These are phyloP conservation scores for Botrytis cinerea DNA, from an alignment of 2,329 filamentous ascomycete species.

Conservation along the genomic window DNA sequence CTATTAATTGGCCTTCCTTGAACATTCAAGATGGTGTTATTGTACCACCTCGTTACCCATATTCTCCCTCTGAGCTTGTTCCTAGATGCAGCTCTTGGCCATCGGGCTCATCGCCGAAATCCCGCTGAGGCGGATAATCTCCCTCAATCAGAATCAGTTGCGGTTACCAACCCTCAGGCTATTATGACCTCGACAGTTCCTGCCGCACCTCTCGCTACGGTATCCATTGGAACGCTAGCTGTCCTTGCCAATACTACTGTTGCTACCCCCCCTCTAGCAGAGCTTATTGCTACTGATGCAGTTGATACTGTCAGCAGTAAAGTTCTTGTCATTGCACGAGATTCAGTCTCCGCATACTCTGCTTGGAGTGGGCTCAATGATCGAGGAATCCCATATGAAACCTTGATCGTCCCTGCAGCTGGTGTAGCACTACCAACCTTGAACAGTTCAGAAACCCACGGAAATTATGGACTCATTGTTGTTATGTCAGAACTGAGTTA, in stretches of 20 bases:
- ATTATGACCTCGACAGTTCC: constrained; percentile 16
- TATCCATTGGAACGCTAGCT: not conserved
- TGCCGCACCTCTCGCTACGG: constrained; percentile 15
- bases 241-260: constrained; percentile 24
- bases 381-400: constrained; percentile 61
- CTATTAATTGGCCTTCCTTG: not conserved
- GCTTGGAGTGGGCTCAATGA: constrained; percentile 57
- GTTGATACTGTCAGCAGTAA: constrained; percentile 44
- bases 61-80: constrained; percentile 21
- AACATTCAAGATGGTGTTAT: constrained; percentile 9
- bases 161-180: constrained; percentile 18
- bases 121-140: not conserved
- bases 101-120: constrained; percentile 19
- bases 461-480: constrained; percentile 59
- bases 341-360: constrained; percentile 50
- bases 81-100: constrained; percentile 21
- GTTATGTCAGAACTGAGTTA: constrained; percentile 37
- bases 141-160: constrained; percentile 20
- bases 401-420: constrained; percentile 53
- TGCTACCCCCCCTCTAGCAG: constrained; percentile 3
- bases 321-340: constrained; percentile 57
- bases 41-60: constrained; percentile 18
- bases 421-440: constrained; percentile 54
- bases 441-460: constrained; percentile 48
- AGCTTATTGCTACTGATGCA: not conserved